Conservation (phyloP, 495 filamentous ascomycete species). For the Talaromyces borbonicus region DNA sequence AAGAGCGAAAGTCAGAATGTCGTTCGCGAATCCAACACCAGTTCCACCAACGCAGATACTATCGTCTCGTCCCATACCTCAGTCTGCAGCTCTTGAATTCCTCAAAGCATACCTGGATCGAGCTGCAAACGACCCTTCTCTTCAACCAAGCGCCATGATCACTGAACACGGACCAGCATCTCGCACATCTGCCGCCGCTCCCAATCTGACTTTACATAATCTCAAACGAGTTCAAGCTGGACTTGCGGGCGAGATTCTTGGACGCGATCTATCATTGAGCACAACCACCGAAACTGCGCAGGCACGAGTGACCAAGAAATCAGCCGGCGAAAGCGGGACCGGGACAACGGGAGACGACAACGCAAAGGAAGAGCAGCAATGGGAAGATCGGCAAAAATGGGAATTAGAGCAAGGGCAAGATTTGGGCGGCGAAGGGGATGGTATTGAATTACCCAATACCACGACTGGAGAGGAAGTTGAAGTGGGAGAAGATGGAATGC, state of each 20-base stretch:
- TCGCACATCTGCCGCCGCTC: constrained; percentile 40
- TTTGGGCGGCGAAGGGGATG: constrained; percentile 15
- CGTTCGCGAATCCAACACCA: constrained; percentile 31
- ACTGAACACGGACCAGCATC: constrained; percentile 49
- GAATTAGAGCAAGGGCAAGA: constrained; percentile 32
- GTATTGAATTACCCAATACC: constrained; percentile 12
- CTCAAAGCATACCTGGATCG: constrained; percentile 49
- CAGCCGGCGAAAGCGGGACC: too few species aligned
- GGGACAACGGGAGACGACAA: constrained; percentile 7
- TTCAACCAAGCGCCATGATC: constrained; percentile 58
- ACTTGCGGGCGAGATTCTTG: constrained; percentile 47
- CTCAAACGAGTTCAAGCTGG: constrained; percentile 57
- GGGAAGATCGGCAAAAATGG: constrained; percentile 44
- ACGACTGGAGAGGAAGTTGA: constrained; percentile 14
- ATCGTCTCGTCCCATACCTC: constrained; percentile 34
- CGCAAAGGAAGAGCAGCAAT: constrained; percentile 24
- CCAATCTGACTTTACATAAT: constrained; percentile 53
- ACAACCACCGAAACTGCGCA: constrained; percentile 24
- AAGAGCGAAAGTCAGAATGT: constrained; percentile 22
- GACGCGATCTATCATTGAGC: constrained; percentile 32
- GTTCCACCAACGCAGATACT: constrained; percentile 37
- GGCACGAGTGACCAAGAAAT: constrained; percentile 12
- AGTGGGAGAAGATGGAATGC: constrained; percentile 11
- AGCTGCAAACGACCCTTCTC: constrained; percentile 44
- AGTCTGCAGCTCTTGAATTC: constrained; percentile 43